Evolutionary conservation across 2,329 filamentous ascomycete species (phyloP), one percentile per base, ranked within the genome.

Genomic region (Diplocarpon rosae): DNA sequence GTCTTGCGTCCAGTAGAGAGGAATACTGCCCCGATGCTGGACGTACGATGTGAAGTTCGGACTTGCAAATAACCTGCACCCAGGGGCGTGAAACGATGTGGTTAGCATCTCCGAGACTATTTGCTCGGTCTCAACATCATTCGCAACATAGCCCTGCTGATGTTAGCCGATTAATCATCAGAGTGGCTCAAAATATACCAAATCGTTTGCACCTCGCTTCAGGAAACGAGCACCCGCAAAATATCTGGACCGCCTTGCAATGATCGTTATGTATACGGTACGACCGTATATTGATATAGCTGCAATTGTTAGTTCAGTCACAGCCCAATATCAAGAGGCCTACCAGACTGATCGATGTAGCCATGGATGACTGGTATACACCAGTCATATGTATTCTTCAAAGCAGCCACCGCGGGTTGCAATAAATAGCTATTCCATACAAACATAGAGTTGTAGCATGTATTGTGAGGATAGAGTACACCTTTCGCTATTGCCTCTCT

Each of bases 61-160:
- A 58, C 84, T 96, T 5, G 87, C 80, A 61, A 87, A 95, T 10
- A 95, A 73, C 39, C 78, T 78, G 2, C 85, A 85, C 0, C 88
- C 90, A 4, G 92, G 87, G 2, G 85, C 83, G 66, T 98, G 92
- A 56, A 98, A 95, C 0, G 92, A 95, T 0, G 92, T 98, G 0
- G 88, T 95, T 40, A 90, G 70, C 56, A 88, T 86, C 61, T 98
- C 92, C 0, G 89, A 92, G 5, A 98, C 89, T 48, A 98, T 95
- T 62, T 98, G 92, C 65, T 98, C 92, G 1, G 92, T 96, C 65
- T 98, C 93, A 17, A 98, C 92, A 64, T 98, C 93, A 60, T 98
- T 98, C 42, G 92, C 93, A 43, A 98, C 92, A 61, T 94, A 94
- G 12, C 92, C 90, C 61, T 71, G 37, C 3, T 8, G 28, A 4